Evolutionary conservation across 2,329 filamentous ascomycete species (phyloP), one percentile per base, ranked within the genome.

Genomic region (Myriosclerotinia duriaeana): DNA sequence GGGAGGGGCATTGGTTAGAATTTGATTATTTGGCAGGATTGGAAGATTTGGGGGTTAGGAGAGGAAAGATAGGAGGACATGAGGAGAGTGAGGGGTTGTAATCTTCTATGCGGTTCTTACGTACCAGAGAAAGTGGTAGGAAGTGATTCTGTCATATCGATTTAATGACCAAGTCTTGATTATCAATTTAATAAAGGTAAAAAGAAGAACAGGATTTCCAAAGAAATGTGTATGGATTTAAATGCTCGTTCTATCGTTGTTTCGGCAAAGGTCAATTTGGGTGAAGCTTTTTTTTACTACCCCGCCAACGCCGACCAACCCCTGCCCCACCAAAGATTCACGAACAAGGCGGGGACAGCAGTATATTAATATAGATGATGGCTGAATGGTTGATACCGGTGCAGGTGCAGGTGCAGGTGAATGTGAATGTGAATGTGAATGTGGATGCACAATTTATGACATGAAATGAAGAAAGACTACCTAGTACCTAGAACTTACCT

Each of bases 81-180:
- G 7, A 56, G n/a, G 36, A 17, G 22, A 20, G 9, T 30, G 42
- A n/a, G 30, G 14, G 12, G n/a, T 36, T 9, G n/a, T 7, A 30
- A 26, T 38, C 2, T 38, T 50, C 36, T 60, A 60, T 44, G 30
- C 30, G 6, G n/a, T 20, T 3, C 26, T 20, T 17, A 62, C 48
- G 53, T 61, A 61, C 64, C 64, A 53, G 64, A 61, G 20, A 66
- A 66, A 22, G 48, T 53, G 20, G 55, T 66, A 40, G 64, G 64
- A n/a, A 66, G 55, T 44, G 64, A 66, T 59, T 53, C 64, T 34
- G 38, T 34, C 64, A 66, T 66, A 15, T 53, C 53, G 38, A 20
- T 20, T n/a, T 8, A 20, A 56, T 8, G 3, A 6, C 52, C 26
- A 6, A 30, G 55, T 44, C 7, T 26, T 26, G 34, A 50, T 61